Evolutionary conservation across 495 filamentous ascomycete species (phyloP).

Genomic region (Neurospora sp.): DNA sequence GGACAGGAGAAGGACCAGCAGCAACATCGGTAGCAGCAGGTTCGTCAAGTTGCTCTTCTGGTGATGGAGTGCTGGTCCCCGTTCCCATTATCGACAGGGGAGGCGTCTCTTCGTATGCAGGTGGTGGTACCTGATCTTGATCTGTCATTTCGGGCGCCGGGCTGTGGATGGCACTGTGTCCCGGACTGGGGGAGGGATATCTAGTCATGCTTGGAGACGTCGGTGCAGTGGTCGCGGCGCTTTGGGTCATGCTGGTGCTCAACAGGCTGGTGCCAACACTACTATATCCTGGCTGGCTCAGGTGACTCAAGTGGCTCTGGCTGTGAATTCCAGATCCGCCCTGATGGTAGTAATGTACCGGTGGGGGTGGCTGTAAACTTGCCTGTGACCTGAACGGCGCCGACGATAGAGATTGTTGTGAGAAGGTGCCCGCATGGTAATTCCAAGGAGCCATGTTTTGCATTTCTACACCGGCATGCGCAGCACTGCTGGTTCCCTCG

Average conservation of each 20-base stretch:
- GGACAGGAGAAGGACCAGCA: background rate
- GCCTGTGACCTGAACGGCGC: background rate
- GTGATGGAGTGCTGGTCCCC: background rate
- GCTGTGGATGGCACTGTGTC: background rate
- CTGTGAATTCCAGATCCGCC: background rate
- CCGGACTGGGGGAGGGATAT: background rate
- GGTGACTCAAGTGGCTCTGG: background rate
- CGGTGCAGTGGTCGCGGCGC: background rate
- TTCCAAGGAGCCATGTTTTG: background rate
- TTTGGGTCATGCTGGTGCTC: background rate
- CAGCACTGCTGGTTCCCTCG: background rate
- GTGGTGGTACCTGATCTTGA: background rate
- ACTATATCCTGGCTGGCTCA: background rate
- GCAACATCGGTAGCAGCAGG: background rate
- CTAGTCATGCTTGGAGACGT: background rate
- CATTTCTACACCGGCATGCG: background rate
- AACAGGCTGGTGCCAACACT: background rate
- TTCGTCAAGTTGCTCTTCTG: background rate
- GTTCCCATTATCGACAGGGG: background rate
- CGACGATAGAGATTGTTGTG: background rate
- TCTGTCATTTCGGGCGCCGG: background rate
- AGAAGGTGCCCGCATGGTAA: background rate
- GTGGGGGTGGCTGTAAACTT: background rate
- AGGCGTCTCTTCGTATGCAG: background rate
- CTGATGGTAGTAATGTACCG: background rate